These are phyloP conservation scores for Neonectria sp. DNA, from an alignment of 2,329 filamentous ascomycete species.

Conservation along the genomic window DNA sequence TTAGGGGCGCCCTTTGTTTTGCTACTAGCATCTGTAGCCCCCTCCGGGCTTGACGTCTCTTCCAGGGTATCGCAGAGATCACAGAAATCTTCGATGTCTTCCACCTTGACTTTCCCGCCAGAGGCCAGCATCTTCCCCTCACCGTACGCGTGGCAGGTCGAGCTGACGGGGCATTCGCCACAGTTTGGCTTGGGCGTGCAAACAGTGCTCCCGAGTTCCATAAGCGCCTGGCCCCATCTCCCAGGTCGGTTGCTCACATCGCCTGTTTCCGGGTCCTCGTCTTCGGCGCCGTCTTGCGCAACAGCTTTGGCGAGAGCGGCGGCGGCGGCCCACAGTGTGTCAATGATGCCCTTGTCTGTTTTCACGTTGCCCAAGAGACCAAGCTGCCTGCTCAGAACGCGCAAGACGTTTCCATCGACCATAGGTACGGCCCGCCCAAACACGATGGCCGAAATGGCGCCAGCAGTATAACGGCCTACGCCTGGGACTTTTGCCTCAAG, in stretches of 20 bases:
- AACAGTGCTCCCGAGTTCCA: constrained; percentile 76
- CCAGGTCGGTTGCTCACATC: constrained; percentile 67
- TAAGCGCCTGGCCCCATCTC: constrained; percentile 75
- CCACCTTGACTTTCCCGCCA: constrained; percentile 35
- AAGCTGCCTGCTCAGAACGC: constrained; percentile 73
- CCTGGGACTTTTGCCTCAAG: constrained; percentile 69
- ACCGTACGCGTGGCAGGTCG: constrained; percentile 65
- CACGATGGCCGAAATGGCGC: constrained; percentile 74
- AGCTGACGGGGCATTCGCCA: constrained; percentile 63
- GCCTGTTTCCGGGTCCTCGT: constrained; percentile 31
- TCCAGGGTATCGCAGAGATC: constrained; percentile 64
- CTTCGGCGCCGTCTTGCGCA: constrained; percentile 54
- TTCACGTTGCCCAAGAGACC: constrained; percentile 72
- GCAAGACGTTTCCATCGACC: constrained; percentile 75
- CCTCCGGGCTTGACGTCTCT: constrained; percentile 49
- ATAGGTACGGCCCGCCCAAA: constrained; percentile 72
- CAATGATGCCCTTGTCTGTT: constrained; percentile 66
- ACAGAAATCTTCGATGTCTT: constrained; percentile 68
- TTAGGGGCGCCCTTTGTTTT: constrained; percentile 17
- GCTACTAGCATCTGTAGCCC: constrained; percentile 12
- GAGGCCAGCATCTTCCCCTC: constrained; percentile 59
- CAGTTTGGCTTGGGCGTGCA: constrained; percentile 74
- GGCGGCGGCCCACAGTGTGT: constrained; percentile 72
- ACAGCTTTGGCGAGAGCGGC: constrained; percentile 68
- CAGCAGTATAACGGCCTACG: constrained; percentile 74